Base-by-base conservation (phyloP, 2,329 filamentous ascomycete species). In the Chaetomium strumarium region DNA sequence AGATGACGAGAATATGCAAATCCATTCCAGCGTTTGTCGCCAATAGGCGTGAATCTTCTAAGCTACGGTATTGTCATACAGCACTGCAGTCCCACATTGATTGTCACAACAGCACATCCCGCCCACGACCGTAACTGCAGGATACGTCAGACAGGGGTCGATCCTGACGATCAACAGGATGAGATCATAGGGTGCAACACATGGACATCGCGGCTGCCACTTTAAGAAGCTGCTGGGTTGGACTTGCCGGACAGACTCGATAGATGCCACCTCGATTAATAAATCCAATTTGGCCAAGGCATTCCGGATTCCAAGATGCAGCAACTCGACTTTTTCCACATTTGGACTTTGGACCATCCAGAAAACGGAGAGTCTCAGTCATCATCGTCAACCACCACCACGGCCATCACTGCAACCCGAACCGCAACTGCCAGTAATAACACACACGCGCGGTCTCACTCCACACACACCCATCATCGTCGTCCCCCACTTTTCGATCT, bases 281-380 rank as follows among this genome's bases (percentile, higher is more conserved):
- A 42, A 14, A 24, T 8, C 16, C 33, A 36, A 24, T 4, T 24
- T 24, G 24, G 24, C 24, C 33, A 20, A 13, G n/a, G 31, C 31
- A 44, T 37, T n/a, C n/a, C n/a, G n/a, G n/a, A n/a, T n/a, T n/a
- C 40, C 31, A 48, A 37, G 1, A 54, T 55, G 55, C 47, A 58
- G 10, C 52, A 55, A 20, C 17, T 57, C 37, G 52, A 58, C 41
- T 30, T 53, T n/a, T 55, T 51, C 49, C 55, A 58, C 39, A 43
- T 56, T 40, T 57, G 55, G 52, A 51, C 55, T 14, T 19, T 38
- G 12, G 37, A 46, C 17, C 5, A n/a, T 7, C 31, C 31, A 49
- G 19, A n/a, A 8, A 41, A 30, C 36, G 36, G 8, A n/a, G 29
- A 42, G 36, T n/a, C n/a, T n/a, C n/a, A n/a, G n/a, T 38, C 19